These are phyloP conservation scores for Hordeum marinum DNA, from an alignment of 176 grass and related monocot species.

Conservation along the genomic window DNA sequence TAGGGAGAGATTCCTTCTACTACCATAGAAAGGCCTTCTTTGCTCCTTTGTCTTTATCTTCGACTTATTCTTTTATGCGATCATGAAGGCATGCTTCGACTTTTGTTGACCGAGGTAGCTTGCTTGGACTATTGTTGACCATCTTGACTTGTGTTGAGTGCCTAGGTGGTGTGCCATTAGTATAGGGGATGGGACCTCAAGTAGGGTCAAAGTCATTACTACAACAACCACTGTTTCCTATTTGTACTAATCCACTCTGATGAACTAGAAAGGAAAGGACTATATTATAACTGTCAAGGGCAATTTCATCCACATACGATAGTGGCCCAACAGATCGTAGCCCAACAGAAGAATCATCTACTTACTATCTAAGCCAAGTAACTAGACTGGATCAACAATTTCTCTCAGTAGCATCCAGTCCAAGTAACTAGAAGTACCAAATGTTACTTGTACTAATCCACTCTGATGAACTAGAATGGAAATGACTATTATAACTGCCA, in stretches of 20 bases:
- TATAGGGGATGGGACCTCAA: no score
- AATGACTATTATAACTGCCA: neutral
- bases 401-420: neutral
- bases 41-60: no score
- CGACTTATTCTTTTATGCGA: no score
- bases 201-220: no score
- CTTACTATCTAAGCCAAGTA: neutral
- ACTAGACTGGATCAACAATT: neutral
- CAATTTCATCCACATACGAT: neutral
- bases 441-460: neutral
- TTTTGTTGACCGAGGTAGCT: no score
- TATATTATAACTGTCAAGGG: neutral
- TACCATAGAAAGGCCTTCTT: no score
- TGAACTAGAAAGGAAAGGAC: neutral
- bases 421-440: neutral
- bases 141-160: no score
- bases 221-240: no score
- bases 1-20: no score
- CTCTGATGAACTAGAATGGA: neutral
- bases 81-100: no score
- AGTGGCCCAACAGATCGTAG: neutral
- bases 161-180: no score
- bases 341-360: neutral
- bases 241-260: neutral
- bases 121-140: no score